A percentile compares a stretch with the other conserved stretches of the same genome.
These are phyloP conservation scores for Sclerospora graminicola DNA, from an alignment of 352 stramenopile species.

Conservation along the genomic window DNA sequence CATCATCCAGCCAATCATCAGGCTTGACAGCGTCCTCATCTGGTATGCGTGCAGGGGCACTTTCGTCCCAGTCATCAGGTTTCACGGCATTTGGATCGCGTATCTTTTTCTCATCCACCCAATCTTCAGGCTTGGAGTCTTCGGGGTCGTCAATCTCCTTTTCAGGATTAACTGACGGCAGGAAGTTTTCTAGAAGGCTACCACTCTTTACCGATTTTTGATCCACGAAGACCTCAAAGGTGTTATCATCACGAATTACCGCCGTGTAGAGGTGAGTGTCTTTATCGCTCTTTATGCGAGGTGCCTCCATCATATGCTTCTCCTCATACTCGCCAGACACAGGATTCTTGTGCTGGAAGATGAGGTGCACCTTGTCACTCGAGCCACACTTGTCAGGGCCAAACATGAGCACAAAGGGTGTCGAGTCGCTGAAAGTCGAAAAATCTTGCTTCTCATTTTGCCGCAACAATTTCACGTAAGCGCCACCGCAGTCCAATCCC, in stretches of 20 bases:
- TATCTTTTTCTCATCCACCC: conserved; percentile 87
- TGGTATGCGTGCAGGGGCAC: conserved; percentile 73
- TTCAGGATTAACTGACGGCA: conserved; percentile 74
- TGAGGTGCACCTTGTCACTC: conserved; percentile 93
- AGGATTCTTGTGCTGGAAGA: conserved; percentile 92
- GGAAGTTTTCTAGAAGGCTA: conserved; percentile 75
- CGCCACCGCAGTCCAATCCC: conserved; percentile 85
- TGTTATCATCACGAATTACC: conserved; percentile 85
- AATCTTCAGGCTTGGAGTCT: conserved; percentile 89
- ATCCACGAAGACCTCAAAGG: conserved; percentile 89
- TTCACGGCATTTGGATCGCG: conserved; percentile 80
- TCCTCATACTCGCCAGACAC: conserved; percentile 87
- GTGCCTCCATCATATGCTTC: conserved; percentile 86
- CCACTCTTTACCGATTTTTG: conserved; percentile 71
- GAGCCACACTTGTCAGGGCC: conserved; percentile 90
- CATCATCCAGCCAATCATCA: conserved; percentile 85
- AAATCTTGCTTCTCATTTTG: conserved; percentile 40
- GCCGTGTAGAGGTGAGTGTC: conserved; percentile 90
- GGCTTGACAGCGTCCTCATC: conserved; percentile 86
- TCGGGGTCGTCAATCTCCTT: conserved; percentile 89
- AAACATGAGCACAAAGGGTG: conserved; percentile 94
- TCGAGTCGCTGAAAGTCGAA: conserved; percentile 66
- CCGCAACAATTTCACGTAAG: conserved; percentile 90
- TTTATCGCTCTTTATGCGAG: conserved; percentile 74
- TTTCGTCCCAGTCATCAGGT: conserved; percentile 91